Evolutionary conservation across 768 basidiomycete species (phyloP), one percentile per base, ranked within the genome.

Genomic region (Kwoniella botswanensis): DNA sequence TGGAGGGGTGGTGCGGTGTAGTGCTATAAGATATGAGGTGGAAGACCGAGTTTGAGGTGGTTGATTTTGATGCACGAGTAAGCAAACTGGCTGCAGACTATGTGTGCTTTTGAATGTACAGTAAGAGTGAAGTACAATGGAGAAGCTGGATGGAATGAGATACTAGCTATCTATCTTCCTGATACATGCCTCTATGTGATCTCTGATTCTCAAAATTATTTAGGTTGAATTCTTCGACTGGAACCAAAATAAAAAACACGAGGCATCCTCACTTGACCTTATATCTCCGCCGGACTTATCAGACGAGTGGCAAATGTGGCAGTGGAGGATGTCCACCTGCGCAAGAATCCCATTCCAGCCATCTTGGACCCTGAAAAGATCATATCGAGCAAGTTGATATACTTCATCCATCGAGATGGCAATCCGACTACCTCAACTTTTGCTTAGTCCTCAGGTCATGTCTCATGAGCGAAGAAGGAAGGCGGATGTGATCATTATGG

Each of bases 311-410:
- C 68, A 64, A 70, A 70, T 43, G 57, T 60, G 68, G 68, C 68
- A 69, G 68, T 69, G 68, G 68, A 69, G 60, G 61, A 52, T 10
- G 68, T 63, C 62, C 68, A 69, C 56, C n/a, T 29, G 26, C 22
- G 17, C 52, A 35, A 35, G 35, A 60, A 15, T 52, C 59, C 3
- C 35, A 17, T 62, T 58, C 44, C 24, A 65, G 44, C 62, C 22
- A 65, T 15, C 41, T 56, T 18, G 24, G 26, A 65, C 70, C 70
- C 65, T 71, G 70, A 71, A 60, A 43, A 57, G 46, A 29, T 62
- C 46, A 41, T 44, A 44, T 41, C 42, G 17, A 12, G 11, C 35
- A 9, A 60, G 22, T 9, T 63, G 67, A 68, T 63, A 68, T 68
- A 57, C 60, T 53, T 63, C 67, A 68, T 63, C 60, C 2, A 61